Percentiles rank a stretch among this genome's conserved stretches.
phyloP scores from a whole-genome alignment of 2,329 filamentous ascomycete genomes.

The Penicillium sp. region DNA sequence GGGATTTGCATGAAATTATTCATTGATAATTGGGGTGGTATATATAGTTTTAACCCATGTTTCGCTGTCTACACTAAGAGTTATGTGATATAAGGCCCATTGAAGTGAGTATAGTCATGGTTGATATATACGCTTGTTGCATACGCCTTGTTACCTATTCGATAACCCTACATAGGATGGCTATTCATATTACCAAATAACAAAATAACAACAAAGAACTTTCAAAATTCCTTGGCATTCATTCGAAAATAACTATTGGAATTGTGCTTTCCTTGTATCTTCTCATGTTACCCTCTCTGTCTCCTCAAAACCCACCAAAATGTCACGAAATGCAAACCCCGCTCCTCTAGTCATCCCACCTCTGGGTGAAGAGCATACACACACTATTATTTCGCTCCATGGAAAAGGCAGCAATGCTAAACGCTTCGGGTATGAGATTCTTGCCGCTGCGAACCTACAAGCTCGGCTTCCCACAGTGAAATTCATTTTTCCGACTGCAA shows the following conservation, averaged over 20 bases:
- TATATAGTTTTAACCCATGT: too few species aligned
- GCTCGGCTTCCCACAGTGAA: constrained; percentile 32
- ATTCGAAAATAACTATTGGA: neutral
- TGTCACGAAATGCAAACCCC: constrained; percentile 6
- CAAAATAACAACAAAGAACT: neutral
- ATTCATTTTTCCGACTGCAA: constrained; percentile 54
- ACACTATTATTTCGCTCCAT: constrained; percentile 14
- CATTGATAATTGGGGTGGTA: neutral
- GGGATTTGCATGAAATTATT: neutral
- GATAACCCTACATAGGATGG: neutral
- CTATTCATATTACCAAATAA: neutral
- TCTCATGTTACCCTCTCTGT: neutral
- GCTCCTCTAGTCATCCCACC: constrained; percentile 2
- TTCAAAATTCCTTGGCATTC: neutral
- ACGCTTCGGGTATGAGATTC: constrained; percentile 36
- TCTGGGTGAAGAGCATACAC: constrained; percentile 6
- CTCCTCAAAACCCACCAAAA: neutral
- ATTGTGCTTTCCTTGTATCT: neutral
- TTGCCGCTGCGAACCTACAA: constrained; percentile 22
- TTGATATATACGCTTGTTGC: neutral
- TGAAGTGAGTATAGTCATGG: neutral
- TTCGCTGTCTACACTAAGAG: neutral
- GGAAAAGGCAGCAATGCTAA: constrained; percentile 43
- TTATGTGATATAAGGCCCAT: neutral
- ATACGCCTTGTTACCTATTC: neutral